Base-by-base conservation (phyloP, 139 green algal species). In the Chlorella sp. region DNA sequence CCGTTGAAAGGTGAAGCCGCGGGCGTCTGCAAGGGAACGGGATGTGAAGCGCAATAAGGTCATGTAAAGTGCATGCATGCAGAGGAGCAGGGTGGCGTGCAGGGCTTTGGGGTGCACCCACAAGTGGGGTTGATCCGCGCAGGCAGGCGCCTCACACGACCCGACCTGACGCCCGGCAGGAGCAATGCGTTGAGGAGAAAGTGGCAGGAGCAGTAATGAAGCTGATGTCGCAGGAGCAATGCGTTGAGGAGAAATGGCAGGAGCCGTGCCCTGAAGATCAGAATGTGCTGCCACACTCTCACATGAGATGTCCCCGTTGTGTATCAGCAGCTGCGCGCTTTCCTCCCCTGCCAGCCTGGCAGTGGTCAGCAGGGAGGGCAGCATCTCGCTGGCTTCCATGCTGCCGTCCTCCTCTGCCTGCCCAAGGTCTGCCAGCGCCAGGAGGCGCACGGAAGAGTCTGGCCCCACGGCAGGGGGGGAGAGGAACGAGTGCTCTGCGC, bases 11-110 rank as follows among this genome's bases (percentile, higher is more conserved):
- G 39, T 83, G 89, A 95, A 95, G 42, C 95, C 95, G 19, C 93
- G 85, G 37, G 94, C 93, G 57, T 96, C 84, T 88, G 84, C 82
- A 77, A 1, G 57, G 7, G 32, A 12, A 21, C n/a, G n/a, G 64
- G 64, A 18, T 71, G 64, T 9, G 64, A 5, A 57, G 48, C 5
- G 48, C 48, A 57, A n/a, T n/a, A n/a, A n/a, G n/a, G 93, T 92
- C 93, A 97, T 96, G 92, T 95, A 96, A n/a, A n/a, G 4, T 95
- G 95, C 89, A 97, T 73, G 16, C 71, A n/a, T n/a, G n/a, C n/a
- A n/a, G n/a, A n/a, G n/a, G n/a, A n/a, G n/a, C 3, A 2, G 40
- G n/a, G 32, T 39, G 40, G 19, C 40, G 34, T 2, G 77, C 77
- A 48, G 80, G 42, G n/a, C n/a, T n/a, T n/a, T n/a, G n/a, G n/a